Base-by-base conservation (phyloP, 2,329 filamentous ascomycete species). In the Fonsecaea pugnacius region DNA sequence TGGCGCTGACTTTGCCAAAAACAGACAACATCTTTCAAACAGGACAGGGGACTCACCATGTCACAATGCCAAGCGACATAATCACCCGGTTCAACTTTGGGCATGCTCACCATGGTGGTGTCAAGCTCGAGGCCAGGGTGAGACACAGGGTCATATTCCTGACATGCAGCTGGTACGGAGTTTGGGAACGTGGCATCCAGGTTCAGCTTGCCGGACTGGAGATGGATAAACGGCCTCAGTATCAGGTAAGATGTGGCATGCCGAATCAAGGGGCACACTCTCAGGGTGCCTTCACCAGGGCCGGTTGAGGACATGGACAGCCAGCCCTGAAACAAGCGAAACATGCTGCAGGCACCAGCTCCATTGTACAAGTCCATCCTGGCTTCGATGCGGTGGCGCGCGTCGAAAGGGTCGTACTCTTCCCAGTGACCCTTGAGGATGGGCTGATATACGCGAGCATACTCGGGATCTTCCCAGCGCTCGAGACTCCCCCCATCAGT, bases 281-380 rank as follows among this genome's bases (percentile, higher is more conserved):
- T 82, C 58, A 97, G 77, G 0, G 92, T 95, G 0, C 93, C 93
- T 78, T 96, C 88, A 4, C 83, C 82, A 0, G 91, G 90, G 0
- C 83, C 87, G 0, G 87, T 89, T n/a, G 81, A 78, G 63, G 89
- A 92, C 83, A 97, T 89, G 65, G 85, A 86, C 58, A 97, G 77
- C 93, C 93, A 97, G 18, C 92, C 93, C 77, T 97, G 93, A 75
- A 91, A 94, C 83, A 92, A 90, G 43, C 94, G 85, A 77, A 96
- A 92, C 81, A 92, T 91, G 52, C 85, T 89, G 77, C 91, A 96
- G 0, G 90, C 88, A 0, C 93, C 92, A 0, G 92, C 83, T 0
- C 92, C 91, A 57, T 91, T 83, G 74, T 97, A 95, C 36, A 93
- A 78, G 75, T 96, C 89, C 65, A 86, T 88, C 2, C 87, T 84